A percentile compares a stretch with the other conserved stretches of the same genome.
phyloP scores from a whole-genome alignment of 257 asterid species.

The Solanum pinnatisectum region DNA sequence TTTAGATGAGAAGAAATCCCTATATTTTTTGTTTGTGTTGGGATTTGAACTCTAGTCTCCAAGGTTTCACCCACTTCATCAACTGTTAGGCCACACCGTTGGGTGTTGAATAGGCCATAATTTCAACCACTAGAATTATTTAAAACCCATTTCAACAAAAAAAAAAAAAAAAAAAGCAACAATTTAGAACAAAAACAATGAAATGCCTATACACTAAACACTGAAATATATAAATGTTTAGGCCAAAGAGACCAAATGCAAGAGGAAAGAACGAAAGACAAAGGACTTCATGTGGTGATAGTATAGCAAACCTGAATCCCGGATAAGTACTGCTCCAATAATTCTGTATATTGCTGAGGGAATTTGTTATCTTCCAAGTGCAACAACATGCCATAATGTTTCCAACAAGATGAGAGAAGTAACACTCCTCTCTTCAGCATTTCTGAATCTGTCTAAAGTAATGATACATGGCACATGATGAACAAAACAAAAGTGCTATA shows the following conservation, averaged over 20 bases:
- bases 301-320: slow-evolving; percentile 63
- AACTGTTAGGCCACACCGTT: neutral
- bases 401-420: slow-evolving; percentile 93
- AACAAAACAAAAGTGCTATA: slow-evolving; percentile 8
- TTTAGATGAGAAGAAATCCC: neutral
- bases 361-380: slow-evolving; percentile 55
- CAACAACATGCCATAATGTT: slow-evolving; percentile 75
- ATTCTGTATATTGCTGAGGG: slow-evolving; percentile 48
- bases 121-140: neutral
- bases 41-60: neutral
- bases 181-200: neutral
- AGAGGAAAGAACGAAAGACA: neutral
- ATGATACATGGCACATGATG: slow-evolving; percentile 6
- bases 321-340: slow-evolving; percentile 65
- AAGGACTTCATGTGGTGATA: slow-evolving; percentile 1
- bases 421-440: slow-evolving; percentile 52
- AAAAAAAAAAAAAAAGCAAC: neutral
- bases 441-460: slow-evolving; percentile 41
- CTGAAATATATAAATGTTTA: neutral
- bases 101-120: neutral
- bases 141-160: neutral
- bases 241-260: slow-evolving; percentile 2
- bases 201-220: neutral
- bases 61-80: neutral
- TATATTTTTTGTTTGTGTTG: neutral